Percentiles rank a stretch among this genome's conserved stretches.
Evolutionary conservation across 176 grass and related monocot genomes (phyloP).

Genomic region (Eremochloa ophiuroides): DNA sequence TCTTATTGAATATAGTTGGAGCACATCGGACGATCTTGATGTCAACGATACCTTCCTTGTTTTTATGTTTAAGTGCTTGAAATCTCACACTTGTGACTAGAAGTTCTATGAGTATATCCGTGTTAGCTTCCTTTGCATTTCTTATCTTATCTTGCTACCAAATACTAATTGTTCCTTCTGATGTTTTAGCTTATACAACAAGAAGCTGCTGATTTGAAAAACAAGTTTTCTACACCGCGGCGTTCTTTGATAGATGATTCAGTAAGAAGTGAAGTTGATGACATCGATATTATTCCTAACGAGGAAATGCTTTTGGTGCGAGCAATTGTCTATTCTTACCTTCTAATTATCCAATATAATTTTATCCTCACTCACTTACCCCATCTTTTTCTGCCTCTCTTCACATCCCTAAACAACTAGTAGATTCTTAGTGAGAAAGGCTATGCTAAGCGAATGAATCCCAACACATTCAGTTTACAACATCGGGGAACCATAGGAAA

Average conservation of each 20-base stretch:
- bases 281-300: constrained; percentile 94
- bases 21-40: neutral
- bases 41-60: neutral
- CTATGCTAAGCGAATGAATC: constrained; percentile 91
- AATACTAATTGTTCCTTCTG: constrained; percentile 19
- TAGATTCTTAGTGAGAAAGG: constrained; percentile 97
- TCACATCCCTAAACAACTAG: constrained; percentile 15
- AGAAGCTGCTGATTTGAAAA: constrained; percentile 88
- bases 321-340: neutral
- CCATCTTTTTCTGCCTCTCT: neutral
- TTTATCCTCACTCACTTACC: neutral
- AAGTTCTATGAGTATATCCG: neutral
- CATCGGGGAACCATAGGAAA: constrained; percentile 88
- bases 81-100: neutral
- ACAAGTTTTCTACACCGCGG: constrained; percentile 70
- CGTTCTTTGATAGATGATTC: constrained; percentile 81
- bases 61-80: constrained; percentile 5
- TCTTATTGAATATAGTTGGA: neutral
- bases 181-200: constrained; percentile 75
- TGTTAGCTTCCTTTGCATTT: neutral
- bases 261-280: constrained; percentile 64
- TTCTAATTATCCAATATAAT: neutral
- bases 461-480: constrained; percentile 88
- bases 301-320: constrained; percentile 97
- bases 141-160: neutral